A percentile compares a stretch with the other conserved stretches of the same genome.
These are phyloP conservation scores for Fusarium graminum DNA, from an alignment of 2,329 filamentous ascomycete species.

Conservation along the genomic window DNA sequence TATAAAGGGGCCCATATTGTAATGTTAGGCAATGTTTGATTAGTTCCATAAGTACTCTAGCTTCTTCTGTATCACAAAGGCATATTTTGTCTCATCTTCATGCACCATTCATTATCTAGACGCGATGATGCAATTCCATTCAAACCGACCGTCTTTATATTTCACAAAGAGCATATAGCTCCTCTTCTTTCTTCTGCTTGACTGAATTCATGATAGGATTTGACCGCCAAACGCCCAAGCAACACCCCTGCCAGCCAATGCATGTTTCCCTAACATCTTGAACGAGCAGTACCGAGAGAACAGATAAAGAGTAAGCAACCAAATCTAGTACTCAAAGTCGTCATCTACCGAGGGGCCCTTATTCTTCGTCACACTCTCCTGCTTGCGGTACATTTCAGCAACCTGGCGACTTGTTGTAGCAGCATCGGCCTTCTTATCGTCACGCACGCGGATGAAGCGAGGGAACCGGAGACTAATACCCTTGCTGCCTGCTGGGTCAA, in stretches of 20 bases:
- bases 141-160: slow-evolving; percentile 9
- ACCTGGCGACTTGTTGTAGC: slow-evolving; percentile 88
- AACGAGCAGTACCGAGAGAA: background rate
- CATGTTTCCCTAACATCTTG: slow-evolving; percentile 5
- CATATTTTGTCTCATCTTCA: background rate
- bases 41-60: slow-evolving; percentile 10
- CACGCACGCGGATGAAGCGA: slow-evolving; percentile 88
- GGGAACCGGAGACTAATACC: slow-evolving; percentile 94
- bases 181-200: slow-evolving; percentile 22
- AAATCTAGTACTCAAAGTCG: slow-evolving; percentile 90
- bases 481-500: slow-evolving; percentile 77
- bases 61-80: slow-evolving; percentile 1
- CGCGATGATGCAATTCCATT: background rate
- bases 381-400: slow-evolving; percentile 96
- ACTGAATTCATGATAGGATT: background rate
- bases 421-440: slow-evolving; percentile 95
- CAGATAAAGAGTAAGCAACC: background rate
- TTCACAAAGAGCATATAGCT: slow-evolving; percentile 7
- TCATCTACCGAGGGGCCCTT: slow-evolving; percentile 92
- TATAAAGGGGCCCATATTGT: slow-evolving; percentile 34
- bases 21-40: slow-evolving; percentile 17
- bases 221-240: slow-evolving; percentile 29
- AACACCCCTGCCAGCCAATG: slow-evolving; percentile 15
- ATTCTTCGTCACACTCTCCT: slow-evolving; percentile 88
- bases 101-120: background rate